Evolutionary conservation across 495 filamentous ascomycete species (phyloP).

Genomic region (Cercophora sp.): DNA sequence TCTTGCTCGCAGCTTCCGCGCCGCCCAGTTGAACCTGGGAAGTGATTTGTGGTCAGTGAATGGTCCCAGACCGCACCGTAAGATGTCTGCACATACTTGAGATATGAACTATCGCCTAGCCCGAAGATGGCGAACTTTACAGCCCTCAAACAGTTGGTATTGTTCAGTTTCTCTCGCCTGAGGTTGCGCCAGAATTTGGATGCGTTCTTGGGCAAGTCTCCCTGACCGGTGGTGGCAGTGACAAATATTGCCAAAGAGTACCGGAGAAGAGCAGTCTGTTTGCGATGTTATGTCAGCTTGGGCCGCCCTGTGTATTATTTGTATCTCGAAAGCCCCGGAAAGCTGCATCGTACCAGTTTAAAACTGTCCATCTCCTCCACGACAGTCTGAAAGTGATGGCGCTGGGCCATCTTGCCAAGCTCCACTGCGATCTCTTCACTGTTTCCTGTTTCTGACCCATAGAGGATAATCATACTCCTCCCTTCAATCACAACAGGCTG

Average conservation of each 20-base stretch:
- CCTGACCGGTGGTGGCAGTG: conserved; percentile 90
- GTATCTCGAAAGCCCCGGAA: not conserved
- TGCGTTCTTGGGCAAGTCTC: conserved; percentile 81
- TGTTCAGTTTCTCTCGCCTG: conserved; percentile 70
- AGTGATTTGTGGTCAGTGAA: too few relatives aligned
- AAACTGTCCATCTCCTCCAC: conserved; percentile 73
- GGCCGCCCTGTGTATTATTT: not conserved
- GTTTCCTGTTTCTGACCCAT: conserved; percentile 93
- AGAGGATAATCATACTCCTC: conserved; percentile 73
- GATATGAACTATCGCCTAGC: conserved; percentile 90
- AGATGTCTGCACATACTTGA: too few relatives aligned
- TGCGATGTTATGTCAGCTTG: not conserved
- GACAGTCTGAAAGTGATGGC: conserved; percentile 70
- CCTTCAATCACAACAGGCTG: conserved; percentile 22
- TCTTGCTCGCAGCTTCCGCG: conserved; percentile 79
- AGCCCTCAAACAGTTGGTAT: conserved; percentile 59
- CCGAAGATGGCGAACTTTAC: conserved; percentile 82
- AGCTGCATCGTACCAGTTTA: conserved; percentile 57
- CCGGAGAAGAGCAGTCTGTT: conserved; percentile 45
- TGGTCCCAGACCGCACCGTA: too few relatives aligned
- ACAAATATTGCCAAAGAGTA: conserved; percentile 70
- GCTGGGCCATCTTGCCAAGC: conserved; percentile 64
- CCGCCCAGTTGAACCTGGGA: conserved; percentile 90
- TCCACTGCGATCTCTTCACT: conserved; percentile 85
- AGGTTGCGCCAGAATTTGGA: conserved; percentile 80